A percentile compares a stretch with the other conserved stretches of the same genome.
Evolutionary conservation across 208 protist genomes (phyloP).

Genomic region (Leishmania gerbilli): DNA sequence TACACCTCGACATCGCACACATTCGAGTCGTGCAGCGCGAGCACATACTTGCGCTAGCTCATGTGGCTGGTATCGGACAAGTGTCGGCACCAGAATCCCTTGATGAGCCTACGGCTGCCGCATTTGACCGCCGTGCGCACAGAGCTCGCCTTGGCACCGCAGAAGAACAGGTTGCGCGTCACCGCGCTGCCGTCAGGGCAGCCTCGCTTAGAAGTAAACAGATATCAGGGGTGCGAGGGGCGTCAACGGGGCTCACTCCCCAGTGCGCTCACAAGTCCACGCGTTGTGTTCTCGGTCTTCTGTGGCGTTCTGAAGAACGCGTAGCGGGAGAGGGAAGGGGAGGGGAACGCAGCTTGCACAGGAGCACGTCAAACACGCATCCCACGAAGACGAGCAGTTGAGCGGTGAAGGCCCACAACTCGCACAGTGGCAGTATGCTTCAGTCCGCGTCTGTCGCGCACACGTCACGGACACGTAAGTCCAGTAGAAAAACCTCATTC

Average conservation of each 20-base stretch:
- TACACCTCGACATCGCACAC: slow-evolving; percentile 8
- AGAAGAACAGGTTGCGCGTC: slow-evolving; percentile 22
- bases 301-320: slow-evolving; percentile 37
- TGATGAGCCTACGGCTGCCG: slow-evolving; percentile 35
- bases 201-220: slow-evolving; percentile 52
- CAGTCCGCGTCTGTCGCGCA: slow-evolving; percentile 27
- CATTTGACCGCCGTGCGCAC: slow-evolving; percentile 28
- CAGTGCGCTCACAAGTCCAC: slow-evolving; percentile 26
- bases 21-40: slow-evolving; percentile 52
- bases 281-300: slow-evolving; percentile 31
- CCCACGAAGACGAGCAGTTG: slow-evolving; percentile 60
- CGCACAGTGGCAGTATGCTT: slow-evolving; percentile 23
- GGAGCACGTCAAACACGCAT: slow-evolving; percentile 10
- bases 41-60: slow-evolving; percentile 48
- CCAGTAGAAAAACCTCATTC: slow-evolving; percentile 50
- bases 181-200: slow-evolving; percentile 31
- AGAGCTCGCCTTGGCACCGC: slow-evolving; percentile 1
- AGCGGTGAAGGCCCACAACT: slow-evolving; percentile 28
- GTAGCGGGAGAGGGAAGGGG: slow-evolving; percentile 13
- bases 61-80: neutral
- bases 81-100: slow-evolving; percentile 44
- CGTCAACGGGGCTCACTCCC: neutral
- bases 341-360: slow-evolving; percentile 1
- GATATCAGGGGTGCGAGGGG: neutral
- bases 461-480: slow-evolving; percentile 42